These are phyloP conservation scores for Oryza glumipatula DNA, from an alignment of 176 grass and related monocot species.

Conservation along the genomic window DNA sequence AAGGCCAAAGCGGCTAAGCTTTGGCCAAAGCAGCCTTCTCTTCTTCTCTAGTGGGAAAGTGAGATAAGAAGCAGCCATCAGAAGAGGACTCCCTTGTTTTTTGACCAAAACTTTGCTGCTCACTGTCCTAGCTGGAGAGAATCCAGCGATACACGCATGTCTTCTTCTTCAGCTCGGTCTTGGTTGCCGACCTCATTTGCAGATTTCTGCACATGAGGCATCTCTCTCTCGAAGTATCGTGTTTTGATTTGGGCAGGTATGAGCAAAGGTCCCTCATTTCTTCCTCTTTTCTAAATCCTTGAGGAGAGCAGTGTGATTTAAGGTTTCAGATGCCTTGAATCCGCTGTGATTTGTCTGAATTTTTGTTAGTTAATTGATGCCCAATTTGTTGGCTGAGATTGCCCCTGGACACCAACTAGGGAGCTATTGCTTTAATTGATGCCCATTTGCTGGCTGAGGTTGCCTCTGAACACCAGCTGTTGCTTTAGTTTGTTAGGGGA, in stretches of 20 bases:
- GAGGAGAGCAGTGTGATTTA: neutral
- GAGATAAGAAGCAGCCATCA: neutral
- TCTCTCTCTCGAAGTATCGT: neutral
- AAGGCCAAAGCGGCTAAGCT: conserved; percentile 18
- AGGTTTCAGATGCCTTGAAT: neutral
- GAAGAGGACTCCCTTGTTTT: neutral
- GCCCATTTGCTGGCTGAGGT: conserved; percentile 9
- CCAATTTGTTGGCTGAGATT: neutral
- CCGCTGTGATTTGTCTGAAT: too few relatives aligned
- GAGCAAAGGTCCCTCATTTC: neutral
- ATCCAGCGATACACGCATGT: neutral
- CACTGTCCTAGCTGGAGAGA: conserved; percentile 31
- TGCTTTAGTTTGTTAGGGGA: neutral
- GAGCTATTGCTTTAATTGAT: neutral
- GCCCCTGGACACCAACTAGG: neutral
- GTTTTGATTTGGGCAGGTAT: conserved; percentile 31
- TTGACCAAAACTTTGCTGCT: neutral
- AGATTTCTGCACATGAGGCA: neutral
- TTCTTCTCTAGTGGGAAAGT: neutral
- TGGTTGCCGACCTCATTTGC: neutral
- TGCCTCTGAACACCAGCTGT: neutral
- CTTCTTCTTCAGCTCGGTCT: conserved; percentile 9
- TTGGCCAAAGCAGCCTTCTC: neutral
- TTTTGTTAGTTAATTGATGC: too few relatives aligned
- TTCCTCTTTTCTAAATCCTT: neutral